Base-by-base conservation (phyloP, 768 basidiomycete genomes). In the Antrodiella citrinella region DNA sequence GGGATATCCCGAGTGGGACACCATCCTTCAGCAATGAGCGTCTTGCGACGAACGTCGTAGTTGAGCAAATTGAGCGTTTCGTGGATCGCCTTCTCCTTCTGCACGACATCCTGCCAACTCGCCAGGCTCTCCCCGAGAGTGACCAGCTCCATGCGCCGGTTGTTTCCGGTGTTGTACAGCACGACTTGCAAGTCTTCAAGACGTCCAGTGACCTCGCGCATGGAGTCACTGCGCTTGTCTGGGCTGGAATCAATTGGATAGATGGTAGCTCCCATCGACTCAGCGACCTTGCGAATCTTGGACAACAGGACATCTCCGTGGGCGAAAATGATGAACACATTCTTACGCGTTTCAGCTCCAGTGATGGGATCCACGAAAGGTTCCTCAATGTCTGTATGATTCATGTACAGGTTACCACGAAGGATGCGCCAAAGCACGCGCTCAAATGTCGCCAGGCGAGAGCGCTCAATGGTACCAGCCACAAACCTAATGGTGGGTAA, bases 311-410 rank as follows among this genome's bases (percentile, higher is more conserved):
- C 83, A 35, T 90, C 84, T 15, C 96, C 96, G 58, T 99, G 94
- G 0, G 96, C 96, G 59, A 99, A 99, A 63, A 99, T 98, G 70
- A 99, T 95, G 73, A 99, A 99, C 38, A 98, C 96, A 60, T 97
- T 93, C 78, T 98, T 99, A 72, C 88, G 81, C 19, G 87, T 88
- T 70, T 94, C 89, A 18, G 69, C 72, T 26, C 85, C 86, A 0
- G 89, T 89, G 19, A 74, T 76, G 12, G 93, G 87, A 63, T 98
- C 91, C 51, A 91, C 75, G 60, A 98, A 96, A 4, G 91, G 87
- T 57, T 95, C 91, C 35, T 78, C 76, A 58, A 99, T 98, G 67
- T 98, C 94, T 48, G 85, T 90, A 67, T 92, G 86, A 69, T 97
- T 99, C 95, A 99, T 98, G 73, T 95, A 99, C 19, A 99, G 74